A percentile compares a stretch with the other conserved stretches of the same genome.
Conservation (phyloP, 164 flowering plant species). For the Magnolia officinalis region DNA sequence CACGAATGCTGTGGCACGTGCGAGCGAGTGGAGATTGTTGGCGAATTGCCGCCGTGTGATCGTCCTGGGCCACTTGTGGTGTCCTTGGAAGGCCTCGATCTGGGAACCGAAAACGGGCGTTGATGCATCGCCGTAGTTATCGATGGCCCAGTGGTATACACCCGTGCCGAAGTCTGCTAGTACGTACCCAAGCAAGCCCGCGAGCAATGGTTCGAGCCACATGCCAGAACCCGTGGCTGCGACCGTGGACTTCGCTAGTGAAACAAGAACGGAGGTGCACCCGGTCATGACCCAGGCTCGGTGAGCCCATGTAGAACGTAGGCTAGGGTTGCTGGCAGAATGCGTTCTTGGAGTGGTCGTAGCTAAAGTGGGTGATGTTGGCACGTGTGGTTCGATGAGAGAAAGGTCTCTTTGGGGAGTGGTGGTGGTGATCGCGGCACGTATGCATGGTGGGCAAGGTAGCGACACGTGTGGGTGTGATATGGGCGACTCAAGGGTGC, state of each 20-base stretch:
- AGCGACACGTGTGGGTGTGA: background rate
- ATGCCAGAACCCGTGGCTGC: slow-evolving; percentile 23
- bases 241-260: slow-evolving; percentile 43
- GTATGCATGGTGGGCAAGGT: slow-evolving; percentile 7
- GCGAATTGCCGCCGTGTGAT: slow-evolving; percentile 78
- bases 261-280: slow-evolving; percentile 47
- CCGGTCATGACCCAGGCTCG: slow-evolving; percentile 83
- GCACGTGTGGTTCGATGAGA: too few species aligned
- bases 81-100: slow-evolving; percentile 83
- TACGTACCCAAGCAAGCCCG: slow-evolving; percentile 56
- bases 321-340: slow-evolving; percentile 30
- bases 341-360: background rate
- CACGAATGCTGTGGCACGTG: slow-evolving; percentile 40
- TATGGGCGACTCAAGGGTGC: slow-evolving; percentile 14
- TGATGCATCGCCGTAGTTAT: slow-evolving; percentile 69
- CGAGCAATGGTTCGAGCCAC: slow-evolving; percentile 47
- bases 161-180: slow-evolving; percentile 82
- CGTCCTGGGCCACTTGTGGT: slow-evolving; percentile 77
- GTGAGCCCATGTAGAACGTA: slow-evolving; percentile 67
- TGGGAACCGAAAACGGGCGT: slow-evolving; percentile 72
- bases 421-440: slow-evolving; percentile 10
- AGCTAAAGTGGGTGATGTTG: slow-evolving; percentile 11
- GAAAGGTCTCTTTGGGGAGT: too few species aligned
- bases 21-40: slow-evolving; percentile 67
- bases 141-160: slow-evolving; percentile 87